Base-by-base conservation (phyloP, 805 yeast species). In the Zygosaccharomyces bisporus region DNA sequence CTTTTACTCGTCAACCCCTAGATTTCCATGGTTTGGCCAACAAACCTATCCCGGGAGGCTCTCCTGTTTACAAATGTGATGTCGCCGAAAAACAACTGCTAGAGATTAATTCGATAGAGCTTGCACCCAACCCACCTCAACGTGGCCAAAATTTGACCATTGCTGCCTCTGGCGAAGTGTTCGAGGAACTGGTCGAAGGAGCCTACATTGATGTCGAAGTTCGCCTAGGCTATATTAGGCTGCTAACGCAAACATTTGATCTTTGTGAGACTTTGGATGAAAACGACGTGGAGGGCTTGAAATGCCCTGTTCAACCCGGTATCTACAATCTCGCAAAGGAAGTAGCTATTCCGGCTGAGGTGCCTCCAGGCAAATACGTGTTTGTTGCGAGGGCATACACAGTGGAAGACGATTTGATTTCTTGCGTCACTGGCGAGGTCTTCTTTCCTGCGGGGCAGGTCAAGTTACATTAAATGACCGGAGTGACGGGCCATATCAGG, bases 121-220 rank as follows among this genome's bases (percentile, higher is more conserved):
- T 93, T 47, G 61, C 71, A 29, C 99, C 99, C 39, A 87, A 86
- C 57, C 98, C 97, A 3, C 99, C 99, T 2, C 71, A 59, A 34
- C 81, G 89, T 57, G 98, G 97, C n/a, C 69, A 73, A 33, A 86
- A 88, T 61, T 71, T 93, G 60, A 84, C 95, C 6, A 79, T 93
- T 45, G 61, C 74, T 16, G 99, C 96, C 2, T 63, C 71, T 4
- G 99, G 96, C 3, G 61, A 62, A 29, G 67, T 91, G 41, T 48
- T 69, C 17, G 61, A 73, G 40, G 71, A 71, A 6, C 70, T 93
- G 29, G 77, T 64, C 21, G 91, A 87, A 14, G 99, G 99, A 25
- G 86, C 98, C 0, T 93, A 90, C 58, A 95, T 93, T 40, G 96
- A 90, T 54, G 91, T 93, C 21, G 95, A 88, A 54, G 98, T 93